Evolutionary conservation across 768 basidiomycete genomes (phyloP), one percentile per base, ranked within the genome.

Genomic region (Boletus coccyginus): DNA sequence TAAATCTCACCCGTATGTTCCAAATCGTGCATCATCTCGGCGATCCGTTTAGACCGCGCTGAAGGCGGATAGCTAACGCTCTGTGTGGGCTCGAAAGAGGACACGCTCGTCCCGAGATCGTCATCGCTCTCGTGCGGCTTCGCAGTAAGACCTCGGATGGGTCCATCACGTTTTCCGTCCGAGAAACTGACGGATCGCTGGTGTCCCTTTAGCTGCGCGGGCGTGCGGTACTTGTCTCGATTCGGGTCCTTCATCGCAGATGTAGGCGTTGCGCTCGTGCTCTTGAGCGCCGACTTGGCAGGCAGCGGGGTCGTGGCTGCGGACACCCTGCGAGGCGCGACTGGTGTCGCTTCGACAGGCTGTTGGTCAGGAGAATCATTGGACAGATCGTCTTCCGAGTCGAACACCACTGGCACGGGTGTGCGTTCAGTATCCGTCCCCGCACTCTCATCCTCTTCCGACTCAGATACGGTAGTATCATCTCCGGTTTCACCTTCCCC

Each of bases 171-270:
- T 68, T 86, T 89, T 7, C 97, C 97, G 68, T 99, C 97, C 27
- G 94, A 97, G 75, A 99, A 99, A 70, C 93, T 96, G 55, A 99
- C 96, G 42, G 90, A 93, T 39, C 93, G 81, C n/a, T 86, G 82
- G 62, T 87, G 84, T 13, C 73, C 72, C 16, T 72, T 60, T 50
- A 66, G 74, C 46, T 76, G 76, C 39, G 78, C 70, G n/a, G 86
- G 88, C 17, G 83, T 89, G 56, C 77, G 77, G 60, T 81, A 73
- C 48, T 73, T 75, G n/a, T 72, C 65, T 32, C 78, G 77, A 63
- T 67, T 78, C 21, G 78, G 70, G 63, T 81, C 78, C 64, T 82
- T 85, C 70, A 88, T 64, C 11, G 75, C 85, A 12, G 88, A 84
- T 2, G 73, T 63, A 5, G 87, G 87, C 17, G 86, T 87, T 41